Evolutionary conservation across 768 basidiomycete species (phyloP).

Genomic region (Psilocybe subaeruginosa): DNA sequence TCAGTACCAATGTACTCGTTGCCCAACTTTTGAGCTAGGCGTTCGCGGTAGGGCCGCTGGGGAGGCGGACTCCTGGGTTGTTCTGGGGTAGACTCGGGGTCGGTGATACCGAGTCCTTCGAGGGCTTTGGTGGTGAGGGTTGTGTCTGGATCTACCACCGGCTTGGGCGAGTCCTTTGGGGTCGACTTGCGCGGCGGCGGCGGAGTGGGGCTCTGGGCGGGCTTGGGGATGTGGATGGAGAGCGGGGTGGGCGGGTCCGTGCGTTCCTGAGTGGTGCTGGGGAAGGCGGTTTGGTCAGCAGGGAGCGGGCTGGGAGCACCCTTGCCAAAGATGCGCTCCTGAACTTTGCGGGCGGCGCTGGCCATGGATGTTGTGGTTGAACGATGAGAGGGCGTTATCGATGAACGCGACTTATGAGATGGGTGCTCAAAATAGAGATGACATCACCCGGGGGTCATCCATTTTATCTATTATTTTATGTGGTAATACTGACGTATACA

Average conservation of each 20-base stretch:
- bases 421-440: not conserved
- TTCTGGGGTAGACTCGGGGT: conserved; percentile 13
- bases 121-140: not conserved
- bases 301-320: conserved; percentile 1
- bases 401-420: not conserved
- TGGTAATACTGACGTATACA: too few species aligned
- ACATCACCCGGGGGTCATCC: not conserved
- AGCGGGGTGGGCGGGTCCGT: conserved; percentile 33
- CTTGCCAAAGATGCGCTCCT: conserved; percentile 22
- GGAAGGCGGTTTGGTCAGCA: conserved; percentile 6
- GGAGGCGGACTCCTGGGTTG: conserved; percentile 20
- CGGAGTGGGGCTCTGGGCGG: not conserved
- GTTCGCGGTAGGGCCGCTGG: conserved; percentile 56
- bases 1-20: conserved; percentile 80
- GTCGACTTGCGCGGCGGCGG: not conserved
- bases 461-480: too few species aligned
- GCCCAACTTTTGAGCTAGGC: conserved; percentile 67
- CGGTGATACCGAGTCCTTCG: conserved; percentile 8
- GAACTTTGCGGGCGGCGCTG: conserved; percentile 19
- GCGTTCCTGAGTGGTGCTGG: conserved; percentile 18
- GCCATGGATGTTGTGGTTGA: conserved; percentile 11
- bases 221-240: conserved; percentile 19
- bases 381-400: conserved; percentile 3
- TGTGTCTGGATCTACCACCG: not conserved
- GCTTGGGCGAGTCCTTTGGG: conserved; percentile 7